Evolutionary conservation across 208 protist genomes (phyloP), one percentile per base, ranked within the genome.

Genomic region (Trypanosoma cruzi): DNA sequence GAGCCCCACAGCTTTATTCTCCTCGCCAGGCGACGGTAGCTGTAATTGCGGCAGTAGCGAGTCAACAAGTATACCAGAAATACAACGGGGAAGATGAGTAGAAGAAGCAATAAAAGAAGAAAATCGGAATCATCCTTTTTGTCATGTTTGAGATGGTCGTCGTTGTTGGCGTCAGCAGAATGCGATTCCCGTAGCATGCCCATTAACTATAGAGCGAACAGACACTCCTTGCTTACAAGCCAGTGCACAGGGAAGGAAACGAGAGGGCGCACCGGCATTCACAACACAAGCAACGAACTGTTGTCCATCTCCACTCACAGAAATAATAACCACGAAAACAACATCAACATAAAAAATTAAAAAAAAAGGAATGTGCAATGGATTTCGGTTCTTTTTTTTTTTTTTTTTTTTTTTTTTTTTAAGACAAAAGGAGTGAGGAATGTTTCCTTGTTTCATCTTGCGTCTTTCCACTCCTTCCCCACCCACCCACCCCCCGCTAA

Each of bases 1-100:
- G 65, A 67, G 28, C 82, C 84, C 60, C 77, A 84, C 13, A 93
- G 75, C 16, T 80, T 80, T 18, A 93, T 28, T n/a, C 63, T 42
- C 14, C 59, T 32, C 18, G 73, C 73, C 5, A 73, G 52, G 16
- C 44, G 59, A 22, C 54, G 73, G 57, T 84, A 81, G 28, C 74
- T 78, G 34, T 69, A 78, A 42, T 71, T 73, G 44, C 79, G 80
- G 42, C 49, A 81, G 29, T 80, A 36, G 3, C 81, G 71, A 52
- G 77, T 61, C 11, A 57, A 48, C 11, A 84, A 14, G 36, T 82
- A 75, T n/a, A 66, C 29, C 34, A 72, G 61, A 18, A 62, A 59
- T 0, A 68, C 71, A 3, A 75, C 49, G 10, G 80, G 82, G 37
- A 88, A 75, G 24, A 87, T 32, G 1, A 93, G 70, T 3, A 89